phyloP scores from a whole-genome alignment of 331 rosid species.

The Prunus yedoensis region DNA sequence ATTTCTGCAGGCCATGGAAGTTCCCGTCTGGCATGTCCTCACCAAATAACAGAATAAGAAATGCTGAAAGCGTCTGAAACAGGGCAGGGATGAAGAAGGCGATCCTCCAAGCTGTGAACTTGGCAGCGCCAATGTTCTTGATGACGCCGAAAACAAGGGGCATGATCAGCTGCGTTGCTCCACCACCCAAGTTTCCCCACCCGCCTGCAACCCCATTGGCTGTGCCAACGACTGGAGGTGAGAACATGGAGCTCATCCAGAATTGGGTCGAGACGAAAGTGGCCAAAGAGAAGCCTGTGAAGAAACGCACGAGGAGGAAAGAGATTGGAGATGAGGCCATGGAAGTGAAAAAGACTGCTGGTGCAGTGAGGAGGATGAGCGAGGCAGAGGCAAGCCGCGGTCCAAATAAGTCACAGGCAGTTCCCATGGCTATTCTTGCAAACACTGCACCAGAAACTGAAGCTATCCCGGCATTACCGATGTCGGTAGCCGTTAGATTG shows the following conservation, averaged over 20 bases:
- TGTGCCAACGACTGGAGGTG: constrained; percentile 66
- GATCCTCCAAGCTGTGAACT: constrained; percentile 89
- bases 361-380: constrained; percentile 68
- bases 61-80: constrained; percentile 69
- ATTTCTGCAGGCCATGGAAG: constrained; percentile 45
- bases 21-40: constrained; percentile 90
- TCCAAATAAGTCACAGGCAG: constrained; percentile 82
- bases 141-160: constrained; percentile 68
- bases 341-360: constrained; percentile 71
- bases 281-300: constrained; percentile 86
- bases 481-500: constrained; percentile 80
- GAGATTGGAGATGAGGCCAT: constrained; percentile 52
- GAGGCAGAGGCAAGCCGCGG: constrained; percentile 86
- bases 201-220: constrained; percentile 86
- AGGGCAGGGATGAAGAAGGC: constrained; percentile 83
- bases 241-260: constrained; percentile 99
- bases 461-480: constrained; percentile 91
- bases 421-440: constrained; percentile 82
- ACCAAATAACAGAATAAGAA: constrained; percentile 53
- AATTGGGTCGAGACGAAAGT: constrained; percentile 89
- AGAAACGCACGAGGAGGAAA: constrained; percentile 72
- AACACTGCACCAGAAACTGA: constrained; percentile 93
- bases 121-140: constrained; percentile 47
- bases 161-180: constrained; percentile 87
- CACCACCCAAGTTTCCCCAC: constrained; percentile 96